These are phyloP conservation scores for Leucocoprinus leucothites DNA, from an alignment of 768 basidiomycete genomes.

Conservation along the genomic window DNA sequence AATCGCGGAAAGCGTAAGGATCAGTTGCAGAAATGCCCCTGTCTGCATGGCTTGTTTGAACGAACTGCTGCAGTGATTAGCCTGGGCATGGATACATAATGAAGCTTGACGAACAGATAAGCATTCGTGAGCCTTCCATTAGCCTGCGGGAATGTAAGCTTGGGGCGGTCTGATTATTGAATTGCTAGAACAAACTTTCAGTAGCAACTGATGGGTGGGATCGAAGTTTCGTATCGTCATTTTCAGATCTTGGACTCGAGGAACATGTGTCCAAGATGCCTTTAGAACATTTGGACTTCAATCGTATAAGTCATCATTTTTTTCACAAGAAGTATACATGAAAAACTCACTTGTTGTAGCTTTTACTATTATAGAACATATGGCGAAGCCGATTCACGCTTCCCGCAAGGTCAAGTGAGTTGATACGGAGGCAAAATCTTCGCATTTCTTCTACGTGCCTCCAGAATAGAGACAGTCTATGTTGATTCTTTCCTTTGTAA, in stretches of 20 bases:
- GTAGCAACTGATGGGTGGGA: background rate
- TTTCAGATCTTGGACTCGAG: conserved; percentile 29
- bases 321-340: background rate
- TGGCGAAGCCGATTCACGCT: conserved; percentile 38
- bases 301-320: background rate
- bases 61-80: conserved; percentile 36
- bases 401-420: conserved; percentile 26
- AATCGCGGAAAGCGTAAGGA: conserved; percentile 61
- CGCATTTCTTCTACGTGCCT: conserved; percentile 59
- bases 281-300: conserved; percentile 51
- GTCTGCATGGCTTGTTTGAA: conserved; percentile 65
- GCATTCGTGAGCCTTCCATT: conserved; percentile 32
- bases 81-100: background rate
- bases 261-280: conserved; percentile 63
- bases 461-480: conserved; percentile 69
- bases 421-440: conserved; percentile 42
- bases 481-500: conserved; percentile 83
- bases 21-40: conserved; percentile 68
- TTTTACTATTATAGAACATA: conserved; percentile 47
- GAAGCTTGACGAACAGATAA: conserved; percentile 43
- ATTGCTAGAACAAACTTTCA: background rate
- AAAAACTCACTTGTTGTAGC: conserved; percentile 33
- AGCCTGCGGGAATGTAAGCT: conserved; percentile 18
- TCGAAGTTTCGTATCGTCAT: conserved; percentile 34
- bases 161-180: background rate